Conservation (phyloP, 441 rosid genomes). For the Pelargonium cotyledonis region DNA sequence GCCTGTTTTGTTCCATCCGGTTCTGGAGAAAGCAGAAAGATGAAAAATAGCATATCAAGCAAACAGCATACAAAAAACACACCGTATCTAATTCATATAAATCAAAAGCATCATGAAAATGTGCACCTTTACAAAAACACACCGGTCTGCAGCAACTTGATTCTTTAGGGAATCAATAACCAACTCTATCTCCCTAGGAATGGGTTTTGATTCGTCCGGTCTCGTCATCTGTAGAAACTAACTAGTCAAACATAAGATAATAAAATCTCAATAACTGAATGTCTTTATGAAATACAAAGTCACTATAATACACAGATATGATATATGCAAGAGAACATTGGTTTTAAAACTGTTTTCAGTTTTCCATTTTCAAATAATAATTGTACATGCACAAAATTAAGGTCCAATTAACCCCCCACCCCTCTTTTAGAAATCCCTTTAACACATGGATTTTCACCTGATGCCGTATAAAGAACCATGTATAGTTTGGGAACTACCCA, state of each 20-base stretch:
- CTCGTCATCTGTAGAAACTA: conserved; percentile 26
- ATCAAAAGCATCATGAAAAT: conserved; percentile 2
- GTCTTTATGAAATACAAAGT: background rate
- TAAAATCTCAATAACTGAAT: background rate
- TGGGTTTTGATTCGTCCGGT: conserved; percentile 29
- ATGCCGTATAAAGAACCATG: background rate
- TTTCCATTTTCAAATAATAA: background rate
- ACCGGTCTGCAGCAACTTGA: conserved; percentile 60
- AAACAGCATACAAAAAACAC: conserved; percentile 11
- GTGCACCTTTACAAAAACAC: conserved; percentile 56
- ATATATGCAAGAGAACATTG: background rate
- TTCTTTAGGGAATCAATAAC: conserved; percentile 65
- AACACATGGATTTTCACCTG: background rate
- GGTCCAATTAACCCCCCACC: background rate
- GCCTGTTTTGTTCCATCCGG: conserved; percentile 70
- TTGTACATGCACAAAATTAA: background rate
- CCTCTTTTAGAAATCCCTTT: background rate
- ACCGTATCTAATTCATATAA: background rate
- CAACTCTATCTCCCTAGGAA: conserved; percentile 38
- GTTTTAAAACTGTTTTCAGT: background rate
- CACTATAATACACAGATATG: background rate
- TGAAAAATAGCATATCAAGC: conserved; percentile 3
- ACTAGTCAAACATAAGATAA: background rate
- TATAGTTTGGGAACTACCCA: background rate
- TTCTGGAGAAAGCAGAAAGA: conserved; percentile 37